Base-by-base conservation (phyloP, 2,329 filamentous ascomycete genomes). In the Fusarium sambucinum region DNA sequence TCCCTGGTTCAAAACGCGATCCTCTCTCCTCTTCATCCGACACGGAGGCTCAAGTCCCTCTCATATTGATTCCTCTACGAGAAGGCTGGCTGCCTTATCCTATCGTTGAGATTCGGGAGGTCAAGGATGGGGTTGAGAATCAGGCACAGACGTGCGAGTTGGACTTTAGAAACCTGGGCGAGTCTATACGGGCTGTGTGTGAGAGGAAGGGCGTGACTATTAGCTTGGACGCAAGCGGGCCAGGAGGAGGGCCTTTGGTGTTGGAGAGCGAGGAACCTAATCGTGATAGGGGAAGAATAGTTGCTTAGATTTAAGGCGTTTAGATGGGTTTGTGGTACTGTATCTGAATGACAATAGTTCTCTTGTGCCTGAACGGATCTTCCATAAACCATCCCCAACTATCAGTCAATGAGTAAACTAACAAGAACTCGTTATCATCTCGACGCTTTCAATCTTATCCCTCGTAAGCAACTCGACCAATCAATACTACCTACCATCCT, bases 31-130 rank as follows among this genome's bases (percentile, higher is more conserved):
- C 81, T 9, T 77, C 82, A 3, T 79, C 83, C 17, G 84, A 86
- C 64, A 84, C 82, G 1, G 85, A 87, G 70, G 83, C 84, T 2
- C 80, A 85, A 55, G 86, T 97, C 66, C 86, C 89, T 0, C 80
- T 98, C 10, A 83, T 96, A 54, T 82, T 98, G 12, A 88, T 98
- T 14, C 94, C 96, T 1, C 84, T 97, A 45, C 87, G 90, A 54
- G 85, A 93, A 29, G 95, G 96, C 1, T 89, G 89, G 75, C 79
- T 96, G n/a, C 85, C 93, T 1, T 88, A 94, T 29, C 96, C 96
- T 0, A 85, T 80, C 10, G 84, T 98, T 3, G 94, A 97, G 51
- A 90, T 98, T 35, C 88, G 90, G 44, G 89, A 89, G 76, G 82
- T 89, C 10, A 77, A 80, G 55, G 70, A 74, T 10, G 47, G 58